Conservation (phyloP, 441 rosid genomes). For the Kokia cookei region DNA sequence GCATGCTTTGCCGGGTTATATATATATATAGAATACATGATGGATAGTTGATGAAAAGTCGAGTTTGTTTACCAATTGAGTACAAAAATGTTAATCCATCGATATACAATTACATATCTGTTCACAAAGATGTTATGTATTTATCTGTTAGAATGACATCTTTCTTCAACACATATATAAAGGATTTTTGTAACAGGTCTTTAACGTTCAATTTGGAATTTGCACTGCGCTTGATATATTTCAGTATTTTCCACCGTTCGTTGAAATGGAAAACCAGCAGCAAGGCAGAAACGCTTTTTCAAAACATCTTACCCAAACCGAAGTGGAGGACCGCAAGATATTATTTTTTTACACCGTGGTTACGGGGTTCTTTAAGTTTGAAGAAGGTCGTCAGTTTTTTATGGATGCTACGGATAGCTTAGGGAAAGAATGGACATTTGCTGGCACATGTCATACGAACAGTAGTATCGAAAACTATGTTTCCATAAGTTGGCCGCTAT, state of each 20-base stretch:
- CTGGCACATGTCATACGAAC: not conserved
- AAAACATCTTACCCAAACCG: not conserved
- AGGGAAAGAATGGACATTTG: not conserved
- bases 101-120: not conserved
- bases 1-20: too few species aligned
- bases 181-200: not conserved
- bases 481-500: not conserved
- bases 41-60: not conserved
- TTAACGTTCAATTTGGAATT: not conserved
- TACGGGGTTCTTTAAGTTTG: not conserved
- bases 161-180: not conserved
- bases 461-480: not conserved
- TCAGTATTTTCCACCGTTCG: not conserved
- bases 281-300: not conserved
- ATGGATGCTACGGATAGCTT: not conserved
- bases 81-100: not conserved
- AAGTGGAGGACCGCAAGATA: not conserved
- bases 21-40: too few species aligned
- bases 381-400: not conserved
- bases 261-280: not conserved
- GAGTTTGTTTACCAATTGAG: not conserved
- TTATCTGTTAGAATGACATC: not conserved
- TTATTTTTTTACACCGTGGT: not conserved
- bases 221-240: not conserved
- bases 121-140: not conserved